These are phyloP conservation scores for Coemansia sp. DNA, from an alignment of 192 early-diverging fungal species.

Conservation along the genomic window DNA sequence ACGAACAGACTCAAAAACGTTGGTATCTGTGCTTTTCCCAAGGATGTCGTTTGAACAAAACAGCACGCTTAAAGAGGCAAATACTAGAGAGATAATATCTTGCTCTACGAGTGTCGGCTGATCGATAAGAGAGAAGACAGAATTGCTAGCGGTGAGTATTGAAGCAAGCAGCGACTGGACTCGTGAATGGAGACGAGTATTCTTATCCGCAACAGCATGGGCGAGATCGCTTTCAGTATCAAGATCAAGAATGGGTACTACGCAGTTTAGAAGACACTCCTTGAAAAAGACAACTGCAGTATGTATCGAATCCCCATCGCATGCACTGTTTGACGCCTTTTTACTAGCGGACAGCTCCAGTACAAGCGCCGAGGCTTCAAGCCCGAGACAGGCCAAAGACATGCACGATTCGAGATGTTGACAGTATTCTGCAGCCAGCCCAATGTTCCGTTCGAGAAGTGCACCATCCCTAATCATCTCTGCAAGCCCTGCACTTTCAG, in stretches of 20 bases:
- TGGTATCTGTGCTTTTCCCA: constrained; percentile 17
- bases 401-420: constrained; percentile 23
- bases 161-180: constrained; percentile 28
- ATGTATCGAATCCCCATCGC: constrained; percentile 36
- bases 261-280: constrained; percentile 35
- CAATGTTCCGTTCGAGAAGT: constrained; percentile 13
- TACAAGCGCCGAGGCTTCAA: constrained; percentile 34
- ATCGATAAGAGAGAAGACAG: constrained; percentile 19
- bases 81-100: constrained; percentile 45
- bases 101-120: constrained; percentile 33
- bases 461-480: constrained; percentile 35
- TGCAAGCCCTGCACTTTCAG: constrained; percentile 26
- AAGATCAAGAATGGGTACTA: constrained; percentile 37
- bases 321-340: constrained; percentile 28
- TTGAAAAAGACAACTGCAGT: constrained; percentile 31
- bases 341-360: constrained; percentile 25
- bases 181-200: constrained; percentile 7
- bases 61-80: constrained; percentile 43
- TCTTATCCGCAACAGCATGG: constrained; percentile 3
- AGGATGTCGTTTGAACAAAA: constrained; percentile 38
- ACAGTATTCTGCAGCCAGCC: constrained; percentile 24
- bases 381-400: constrained; percentile 23
- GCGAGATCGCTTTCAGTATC: constrained; percentile 19
- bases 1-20: constrained; percentile 41
- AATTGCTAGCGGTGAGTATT: constrained; percentile 18